Conservation (phyloP, 1,139 yeast genomes). For the Sugiyamaella sp. region DNA sequence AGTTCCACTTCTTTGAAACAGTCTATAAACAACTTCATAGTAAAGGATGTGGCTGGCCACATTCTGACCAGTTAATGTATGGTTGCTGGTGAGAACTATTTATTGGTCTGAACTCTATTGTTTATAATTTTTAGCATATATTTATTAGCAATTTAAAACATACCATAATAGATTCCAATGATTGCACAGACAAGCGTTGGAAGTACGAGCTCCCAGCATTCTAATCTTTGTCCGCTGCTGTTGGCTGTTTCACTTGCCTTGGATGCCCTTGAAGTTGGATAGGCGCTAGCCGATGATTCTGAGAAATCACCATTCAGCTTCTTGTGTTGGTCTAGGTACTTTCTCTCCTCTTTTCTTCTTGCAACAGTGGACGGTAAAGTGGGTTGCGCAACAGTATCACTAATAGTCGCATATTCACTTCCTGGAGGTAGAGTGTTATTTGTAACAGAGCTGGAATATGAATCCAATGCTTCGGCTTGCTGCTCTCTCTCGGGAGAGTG, state of each 20-base stretch:
- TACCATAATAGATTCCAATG: not conserved
- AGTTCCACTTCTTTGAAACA: constrained; percentile 4
- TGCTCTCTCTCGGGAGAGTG: not conserved
- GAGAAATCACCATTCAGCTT: not conserved
- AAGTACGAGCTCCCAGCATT: not conserved
- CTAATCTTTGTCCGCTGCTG: not conserved
- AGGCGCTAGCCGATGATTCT: not conserved
- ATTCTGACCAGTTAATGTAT: constrained; percentile 1
- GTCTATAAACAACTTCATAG: not conserved
- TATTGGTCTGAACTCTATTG: too few relatives aligned
- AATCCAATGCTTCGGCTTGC: not conserved
- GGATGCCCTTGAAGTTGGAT: not conserved
- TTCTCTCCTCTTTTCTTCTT: constrained; percentile 11
- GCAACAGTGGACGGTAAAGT: constrained; percentile 1
- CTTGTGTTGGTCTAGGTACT: constrained; percentile 8
- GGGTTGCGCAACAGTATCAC: constrained; percentile 4
- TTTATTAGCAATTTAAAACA: not conserved
- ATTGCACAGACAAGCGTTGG: not conserved
- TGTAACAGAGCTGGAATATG: not conserved
- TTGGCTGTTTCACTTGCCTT: not conserved
- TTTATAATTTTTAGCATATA: not conserved
- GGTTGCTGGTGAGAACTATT: too few relatives aligned
- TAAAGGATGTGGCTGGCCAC: constrained; percentile 7
- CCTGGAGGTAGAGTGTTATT: not conserved
- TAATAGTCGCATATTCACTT: constrained; percentile 4